A percentile compares a stretch with the other conserved stretches of the same genome.
Conservation (phyloP, 2,329 filamentous ascomycete genomes). For the Paraconiothyrium brasiliense region DNA sequence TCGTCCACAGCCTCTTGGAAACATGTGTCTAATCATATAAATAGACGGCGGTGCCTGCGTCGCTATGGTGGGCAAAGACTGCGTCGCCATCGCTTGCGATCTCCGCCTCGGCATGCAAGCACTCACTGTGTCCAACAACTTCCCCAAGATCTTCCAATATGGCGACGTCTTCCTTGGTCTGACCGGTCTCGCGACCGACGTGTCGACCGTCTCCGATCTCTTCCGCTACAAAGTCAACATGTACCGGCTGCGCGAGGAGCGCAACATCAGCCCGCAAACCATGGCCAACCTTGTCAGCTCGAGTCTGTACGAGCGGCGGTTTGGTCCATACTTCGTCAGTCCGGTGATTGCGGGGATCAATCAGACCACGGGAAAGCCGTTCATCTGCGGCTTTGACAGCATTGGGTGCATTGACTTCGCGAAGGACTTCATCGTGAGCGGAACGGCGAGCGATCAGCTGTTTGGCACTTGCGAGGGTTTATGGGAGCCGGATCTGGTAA, state of each 20-base stretch:
- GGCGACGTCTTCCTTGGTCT: slow-evolving; percentile 94
- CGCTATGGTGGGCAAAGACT: slow-evolving; percentile 99
- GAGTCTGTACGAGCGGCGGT: slow-evolving; percentile 92
- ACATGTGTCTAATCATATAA: slow-evolving; percentile 20
- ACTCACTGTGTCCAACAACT: slow-evolving; percentile 98
- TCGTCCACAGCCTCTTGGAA: slow-evolving; percentile 18
- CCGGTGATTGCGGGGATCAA: slow-evolving; percentile 96
- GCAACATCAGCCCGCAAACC: slow-evolving; percentile 91
- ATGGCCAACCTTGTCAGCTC: slow-evolving; percentile 92
- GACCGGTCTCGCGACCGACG: slow-evolving; percentile 95
- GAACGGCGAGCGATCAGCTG: slow-evolving; percentile 94
- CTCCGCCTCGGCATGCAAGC: slow-evolving; percentile 96
- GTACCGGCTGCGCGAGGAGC: slow-evolving; percentile 98
- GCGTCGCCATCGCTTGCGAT: slow-evolving; percentile 98
- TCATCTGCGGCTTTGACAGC: slow-evolving; percentile 98
- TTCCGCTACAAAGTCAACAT: slow-evolving; percentile 99
- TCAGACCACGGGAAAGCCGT: slow-evolving; percentile 90
- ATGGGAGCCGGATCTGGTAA: slow-evolving; percentile 96
- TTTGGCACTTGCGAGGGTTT: slow-evolving; percentile 98
- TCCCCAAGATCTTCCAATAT: slow-evolving; percentile 99
- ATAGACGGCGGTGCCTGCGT: slow-evolving; percentile 90
- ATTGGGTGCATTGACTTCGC: slow-evolving; percentile 99
- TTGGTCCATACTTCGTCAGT: slow-evolving; percentile 95
- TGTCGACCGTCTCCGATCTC: slow-evolving; percentile 91
- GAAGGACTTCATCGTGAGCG: slow-evolving; percentile 98